Evolutionary conservation across 306 rosid species (phyloP).

Genomic region (Spatholobus suberectus): DNA sequence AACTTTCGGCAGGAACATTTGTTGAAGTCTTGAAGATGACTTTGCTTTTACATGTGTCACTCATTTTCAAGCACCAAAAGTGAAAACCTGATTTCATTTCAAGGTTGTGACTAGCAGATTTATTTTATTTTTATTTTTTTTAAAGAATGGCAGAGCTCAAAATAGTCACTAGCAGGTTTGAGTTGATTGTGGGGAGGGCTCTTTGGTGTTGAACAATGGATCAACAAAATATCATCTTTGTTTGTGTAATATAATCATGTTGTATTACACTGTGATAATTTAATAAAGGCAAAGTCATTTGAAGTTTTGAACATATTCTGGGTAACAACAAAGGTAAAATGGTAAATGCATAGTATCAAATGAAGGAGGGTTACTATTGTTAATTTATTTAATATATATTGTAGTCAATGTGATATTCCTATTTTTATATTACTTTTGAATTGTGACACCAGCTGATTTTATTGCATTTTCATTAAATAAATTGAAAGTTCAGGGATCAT

Average conservation of each 20-base stretch:
- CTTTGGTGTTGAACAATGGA: slow-evolving; percentile 9
- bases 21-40: background rate
- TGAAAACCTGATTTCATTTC: slow-evolving; percentile 2
- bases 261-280: background rate
- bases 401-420: slow-evolving; percentile 12
- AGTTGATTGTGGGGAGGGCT: slow-evolving; percentile 1
- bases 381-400: slow-evolving; percentile 2
- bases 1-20: background rate
- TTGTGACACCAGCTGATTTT: slow-evolving; percentile 2
- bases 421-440: background rate
- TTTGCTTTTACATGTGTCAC: background rate
- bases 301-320: slow-evolving; percentile 5
- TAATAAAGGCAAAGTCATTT: slow-evolving; percentile 7
- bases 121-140: background rate
- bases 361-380: background rate
- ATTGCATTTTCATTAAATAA: background rate
- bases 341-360: slow-evolving; percentile 28
- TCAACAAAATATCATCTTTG: slow-evolving; percentile 5
- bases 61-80: slow-evolving; percentile 8
- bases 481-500: slow-evolving; percentile 18
- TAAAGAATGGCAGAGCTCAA: background rate
- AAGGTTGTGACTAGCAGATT: background rate
- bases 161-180: slow-evolving; percentile 17
- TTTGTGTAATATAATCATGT: background rate
- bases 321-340: background rate